Evolutionary conservation across 2,329 filamentous ascomycete species (phyloP).

Genomic region (Onygenales sp.): DNA sequence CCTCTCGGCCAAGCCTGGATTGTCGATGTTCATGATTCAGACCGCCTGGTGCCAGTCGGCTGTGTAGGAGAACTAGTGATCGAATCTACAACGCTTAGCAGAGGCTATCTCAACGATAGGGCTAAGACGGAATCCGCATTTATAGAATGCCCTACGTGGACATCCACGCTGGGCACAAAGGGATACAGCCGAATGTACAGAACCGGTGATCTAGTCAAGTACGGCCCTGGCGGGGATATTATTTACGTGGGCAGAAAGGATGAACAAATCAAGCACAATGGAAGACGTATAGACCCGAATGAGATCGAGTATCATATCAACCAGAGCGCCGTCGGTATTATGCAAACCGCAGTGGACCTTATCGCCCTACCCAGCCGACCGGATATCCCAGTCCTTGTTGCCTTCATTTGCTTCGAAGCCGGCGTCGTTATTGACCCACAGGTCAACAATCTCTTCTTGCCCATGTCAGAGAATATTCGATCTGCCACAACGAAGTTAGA

Average conservation of each 20-base stretch:
- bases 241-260: conserved; percentile 20
- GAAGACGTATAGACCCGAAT: conserved; percentile 22
- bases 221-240: conserved; percentile 14
- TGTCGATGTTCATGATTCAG: conserved; percentile 13
- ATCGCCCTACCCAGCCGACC: conserved; percentile 1
- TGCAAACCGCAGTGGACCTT: conserved; percentile 10
- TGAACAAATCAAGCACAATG: conserved; percentile 56
- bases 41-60: conserved; percentile 22
- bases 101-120: conserved; percentile 24
- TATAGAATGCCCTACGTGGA: conserved; percentile 15
- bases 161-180: not conserved
- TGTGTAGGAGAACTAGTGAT: conserved; percentile 31
- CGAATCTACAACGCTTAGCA: conserved; percentile 28
- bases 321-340: conserved; percentile 6
- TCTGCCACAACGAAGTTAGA: not conserved
- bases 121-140: conserved; percentile 13
- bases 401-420: not conserved
- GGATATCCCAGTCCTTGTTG: not conserved
- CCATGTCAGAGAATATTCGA: conserved; percentile 2
- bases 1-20: conserved; percentile 14
- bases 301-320: conserved; percentile 19
- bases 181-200: conserved; percentile 13
- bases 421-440: not conserved
- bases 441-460: conserved; percentile 3
- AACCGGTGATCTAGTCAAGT: conserved; percentile 18